Percentiles rank a stretch among this genome's conserved stretches.
Conservation (phyloP, 257 asterid species). For the Pogostemon cablin region DNA sequence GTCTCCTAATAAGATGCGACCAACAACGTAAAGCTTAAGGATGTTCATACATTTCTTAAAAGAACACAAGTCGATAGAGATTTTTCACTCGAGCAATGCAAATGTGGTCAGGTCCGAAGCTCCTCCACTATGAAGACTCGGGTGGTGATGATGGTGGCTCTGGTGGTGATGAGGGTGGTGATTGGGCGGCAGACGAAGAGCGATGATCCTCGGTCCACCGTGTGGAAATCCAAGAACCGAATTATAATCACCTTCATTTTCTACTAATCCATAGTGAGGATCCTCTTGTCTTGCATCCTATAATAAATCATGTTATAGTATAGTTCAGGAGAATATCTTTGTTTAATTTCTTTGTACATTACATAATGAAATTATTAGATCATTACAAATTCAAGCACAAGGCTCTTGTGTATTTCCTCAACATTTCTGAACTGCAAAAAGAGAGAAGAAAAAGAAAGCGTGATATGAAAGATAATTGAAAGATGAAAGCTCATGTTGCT, state of each 20-base stretch:
- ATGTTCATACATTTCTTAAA: constrained; percentile 1
- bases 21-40: constrained; percentile 1
- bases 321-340: background rate
- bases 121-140: constrained; percentile 66
- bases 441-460: background rate
- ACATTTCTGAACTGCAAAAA: constrained; percentile 67
- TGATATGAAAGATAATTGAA: background rate
- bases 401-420: constrained; percentile 75
- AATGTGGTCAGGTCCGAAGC: constrained; percentile 83
- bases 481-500: background rate
- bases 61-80: background rate
- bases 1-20: background rate
- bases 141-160: constrained; percentile 44
- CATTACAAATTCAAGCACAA: constrained; percentile 71
- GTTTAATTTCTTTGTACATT: too few species aligned
- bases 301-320: background rate
- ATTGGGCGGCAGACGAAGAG: constrained; percentile 55
- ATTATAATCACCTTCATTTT: constrained; percentile 74
- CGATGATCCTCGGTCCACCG: constrained; percentile 56
- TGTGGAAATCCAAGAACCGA: constrained; percentile 60
- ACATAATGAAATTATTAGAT: background rate
- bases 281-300: constrained; percentile 86
- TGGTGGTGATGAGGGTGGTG: constrained; percentile 35
- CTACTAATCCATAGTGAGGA: constrained; percentile 88
- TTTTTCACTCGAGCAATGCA: constrained; percentile 59